These are phyloP conservation scores for Pseudocercospora pini-densiflorae DNA, from an alignment of 2,329 filamentous ascomycete species.

Conservation along the genomic window DNA sequence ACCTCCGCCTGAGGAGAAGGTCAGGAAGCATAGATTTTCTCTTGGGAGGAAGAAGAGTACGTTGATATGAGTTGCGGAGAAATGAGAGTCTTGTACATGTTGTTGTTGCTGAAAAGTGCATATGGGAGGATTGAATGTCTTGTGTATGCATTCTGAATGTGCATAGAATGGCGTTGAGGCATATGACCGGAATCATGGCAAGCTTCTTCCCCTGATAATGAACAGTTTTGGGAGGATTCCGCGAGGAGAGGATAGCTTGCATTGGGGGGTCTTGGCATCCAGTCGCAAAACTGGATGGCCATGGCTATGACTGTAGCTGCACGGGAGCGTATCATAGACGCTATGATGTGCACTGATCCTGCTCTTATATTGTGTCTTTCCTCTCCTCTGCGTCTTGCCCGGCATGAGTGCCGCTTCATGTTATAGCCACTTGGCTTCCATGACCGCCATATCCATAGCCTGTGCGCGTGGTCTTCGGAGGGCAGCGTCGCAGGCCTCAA, in stretches of 20 bases:
- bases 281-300: not conserved
- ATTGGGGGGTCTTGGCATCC: not conserved
- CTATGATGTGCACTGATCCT: not conserved
- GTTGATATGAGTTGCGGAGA: slow-evolving; percentile 8
- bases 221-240: not conserved
- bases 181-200: not conserved
- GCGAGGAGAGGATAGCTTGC: not conserved
- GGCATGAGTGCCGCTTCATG: not conserved
- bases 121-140: not conserved
- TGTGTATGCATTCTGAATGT: not conserved
- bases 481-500: no score
- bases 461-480: no score
- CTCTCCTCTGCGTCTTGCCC: not conserved
- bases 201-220: not conserved
- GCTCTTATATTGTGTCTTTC: not conserved
- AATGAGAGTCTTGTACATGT: not conserved
- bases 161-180: not conserved
- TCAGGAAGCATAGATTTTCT: slow-evolving; percentile 65
- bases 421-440: not conserved
- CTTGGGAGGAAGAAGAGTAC: slow-evolving; percentile 72
- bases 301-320: no score
- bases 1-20: slow-evolving; percentile 33
- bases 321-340: not conserved
- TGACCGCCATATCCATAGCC: no score
- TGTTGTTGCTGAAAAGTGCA: not conserved